Percentiles rank a stretch among this genome's conserved stretches.
phyloP scores from a whole-genome alignment of 2,329 filamentous ascomycete genomes.

The Alternaria triticina region DNA sequence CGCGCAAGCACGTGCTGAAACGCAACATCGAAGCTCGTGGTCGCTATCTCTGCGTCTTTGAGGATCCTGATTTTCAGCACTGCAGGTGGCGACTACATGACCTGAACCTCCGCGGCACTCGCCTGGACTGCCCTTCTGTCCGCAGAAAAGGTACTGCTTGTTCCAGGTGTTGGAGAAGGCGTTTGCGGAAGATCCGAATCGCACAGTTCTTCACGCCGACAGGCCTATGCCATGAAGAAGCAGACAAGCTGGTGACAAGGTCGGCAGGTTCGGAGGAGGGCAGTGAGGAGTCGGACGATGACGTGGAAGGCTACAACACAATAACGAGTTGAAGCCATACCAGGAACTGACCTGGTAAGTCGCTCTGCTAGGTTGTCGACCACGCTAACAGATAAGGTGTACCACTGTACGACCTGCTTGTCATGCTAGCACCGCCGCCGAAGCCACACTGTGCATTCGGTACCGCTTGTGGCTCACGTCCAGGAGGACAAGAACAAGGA shows the following conservation, averaged over 20 bases:
- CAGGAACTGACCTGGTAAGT: neutral
- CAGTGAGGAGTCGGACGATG: constrained; percentile 27
- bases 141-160: constrained; percentile 31
- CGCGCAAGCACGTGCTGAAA: constrained; percentile 26
- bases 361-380: constrained; percentile 4
- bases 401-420: constrained; percentile 1
- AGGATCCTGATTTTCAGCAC: constrained; percentile 35
- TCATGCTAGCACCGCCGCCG: constrained; percentile 29
- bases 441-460: constrained; percentile 30
- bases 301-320: constrained; percentile 33
- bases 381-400: neutral
- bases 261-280: constrained; percentile 20
- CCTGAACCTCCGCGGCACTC: constrained; percentile 32
- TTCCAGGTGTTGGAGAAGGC: constrained; percentile 30
- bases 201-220: constrained; percentile 36
- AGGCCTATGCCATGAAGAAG: constrained; percentile 39
- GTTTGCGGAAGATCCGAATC: constrained; percentile 30
- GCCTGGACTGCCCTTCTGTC: constrained; percentile 26
- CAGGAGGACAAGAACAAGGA: constrained; percentile 26
- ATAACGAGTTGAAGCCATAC: constrained; percentile 12
- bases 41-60: constrained; percentile 28
- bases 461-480: constrained; percentile 22
- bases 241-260: constrained; percentile 25
- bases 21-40: constrained; percentile 31
- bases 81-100: constrained; percentile 34